Conservation (phyloP, 108 stramenopile genomes). For the Pseudonitzschia multiseries region DNA sequence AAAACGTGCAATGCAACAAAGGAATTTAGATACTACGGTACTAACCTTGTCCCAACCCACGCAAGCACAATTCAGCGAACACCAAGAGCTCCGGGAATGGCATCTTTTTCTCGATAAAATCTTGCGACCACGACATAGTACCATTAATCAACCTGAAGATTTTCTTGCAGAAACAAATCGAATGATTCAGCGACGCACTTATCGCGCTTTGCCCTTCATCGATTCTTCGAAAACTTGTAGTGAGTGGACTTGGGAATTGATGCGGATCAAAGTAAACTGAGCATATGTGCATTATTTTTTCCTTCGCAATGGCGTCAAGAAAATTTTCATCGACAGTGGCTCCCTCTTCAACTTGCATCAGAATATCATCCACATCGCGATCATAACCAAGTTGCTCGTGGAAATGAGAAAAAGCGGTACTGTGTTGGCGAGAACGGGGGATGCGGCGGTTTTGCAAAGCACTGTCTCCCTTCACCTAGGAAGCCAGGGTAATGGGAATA, state of each 20-base stretch:
- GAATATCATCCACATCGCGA: not conserved
- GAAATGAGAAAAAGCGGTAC: not conserved
- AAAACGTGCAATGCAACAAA: too few species aligned
- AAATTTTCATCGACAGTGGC: not conserved
- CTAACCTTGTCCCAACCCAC: not conserved
- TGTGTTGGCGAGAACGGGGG: slow-evolving; percentile 1
- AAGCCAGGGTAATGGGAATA: too few species aligned
- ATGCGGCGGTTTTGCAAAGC: too few species aligned
- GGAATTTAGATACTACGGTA: too few species aligned
- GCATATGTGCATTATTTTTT: not conserved
- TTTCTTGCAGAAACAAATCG: not conserved
- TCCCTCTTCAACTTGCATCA: not conserved
- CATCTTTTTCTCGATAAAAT: slow-evolving; percentile 8
- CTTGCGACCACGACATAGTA: not conserved
- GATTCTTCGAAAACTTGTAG: too few species aligned
- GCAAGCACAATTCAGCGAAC: not conserved
- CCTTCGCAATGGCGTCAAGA: not conserved
- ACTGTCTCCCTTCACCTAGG: too few species aligned
- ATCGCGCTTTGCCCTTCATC: not conserved
- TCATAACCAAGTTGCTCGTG: slow-evolving; percentile 2
- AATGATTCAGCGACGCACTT: not conserved
- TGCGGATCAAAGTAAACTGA: not conserved
- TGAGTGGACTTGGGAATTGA: too few species aligned
- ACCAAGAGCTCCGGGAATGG: slow-evolving; percentile 27
- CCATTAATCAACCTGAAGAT: not conserved